Conservation (phyloP, 371 early-diverging fungal species). For the Nosema muscidifuracis region DNA sequence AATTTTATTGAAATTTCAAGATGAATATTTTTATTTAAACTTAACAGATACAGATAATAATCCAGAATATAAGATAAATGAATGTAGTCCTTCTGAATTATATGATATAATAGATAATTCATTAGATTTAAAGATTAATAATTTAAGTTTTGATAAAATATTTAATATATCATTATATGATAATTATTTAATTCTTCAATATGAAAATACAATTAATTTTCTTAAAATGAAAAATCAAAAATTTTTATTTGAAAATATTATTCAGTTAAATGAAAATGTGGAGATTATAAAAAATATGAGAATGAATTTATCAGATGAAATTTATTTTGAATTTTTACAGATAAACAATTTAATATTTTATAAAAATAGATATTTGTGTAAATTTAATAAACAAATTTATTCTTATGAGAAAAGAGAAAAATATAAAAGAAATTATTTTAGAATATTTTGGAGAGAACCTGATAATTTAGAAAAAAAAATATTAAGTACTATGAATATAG, state of each 20-base stretch:
- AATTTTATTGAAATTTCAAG: background rate
- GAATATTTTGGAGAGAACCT: background rate
- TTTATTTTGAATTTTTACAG: background rate
- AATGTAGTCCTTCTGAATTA: background rate
- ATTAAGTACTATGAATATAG: background rate
- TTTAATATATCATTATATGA: background rate
- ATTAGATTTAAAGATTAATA: background rate
- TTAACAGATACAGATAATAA: background rate
- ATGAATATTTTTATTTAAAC: background rate
- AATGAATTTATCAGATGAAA: background rate
- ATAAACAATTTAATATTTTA: conserved; percentile 3
- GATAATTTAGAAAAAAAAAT: background rate
- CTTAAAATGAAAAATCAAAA: background rate
- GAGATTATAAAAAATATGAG: background rate
- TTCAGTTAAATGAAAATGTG: background rate
- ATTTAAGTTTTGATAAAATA: background rate
- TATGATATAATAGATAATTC: too few species aligned
- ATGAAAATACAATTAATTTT: background rate
- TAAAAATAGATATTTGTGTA: background rate
- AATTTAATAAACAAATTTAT: background rate
- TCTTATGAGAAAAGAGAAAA: background rate
- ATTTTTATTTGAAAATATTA: background rate
- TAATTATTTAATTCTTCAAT: background rate
- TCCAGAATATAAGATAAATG: too few species aligned
- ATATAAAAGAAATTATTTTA: background rate